Evolutionary conservation across 495 filamentous ascomycete genomes (phyloP).

Genomic region (Aspergillus cavernicola): DNA sequence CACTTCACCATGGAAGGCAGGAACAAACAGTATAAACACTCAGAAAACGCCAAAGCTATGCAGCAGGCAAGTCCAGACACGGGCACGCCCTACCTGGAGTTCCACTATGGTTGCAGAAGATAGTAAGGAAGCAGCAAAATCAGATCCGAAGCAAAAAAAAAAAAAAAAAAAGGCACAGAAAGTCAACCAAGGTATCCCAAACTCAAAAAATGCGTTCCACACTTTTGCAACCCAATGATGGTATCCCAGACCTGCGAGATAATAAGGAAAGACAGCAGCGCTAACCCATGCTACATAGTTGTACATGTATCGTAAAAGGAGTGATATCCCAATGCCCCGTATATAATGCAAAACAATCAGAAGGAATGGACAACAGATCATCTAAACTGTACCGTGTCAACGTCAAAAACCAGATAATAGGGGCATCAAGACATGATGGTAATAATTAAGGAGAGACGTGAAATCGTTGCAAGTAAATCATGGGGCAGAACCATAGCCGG

Average conservation of each 20-base stretch:
- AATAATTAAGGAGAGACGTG: slow-evolving; percentile 40
- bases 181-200: slow-evolving; percentile 12
- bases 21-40: background rate
- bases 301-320: slow-evolving; percentile 40
- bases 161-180: slow-evolving; percentile 1
- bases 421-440: slow-evolving; percentile 40
- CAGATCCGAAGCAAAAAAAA: background rate
- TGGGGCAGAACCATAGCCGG: slow-evolving; percentile 15
- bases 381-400: slow-evolving; percentile 32
- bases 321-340: slow-evolving; percentile 39
- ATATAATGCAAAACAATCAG: slow-evolving; percentile 28
- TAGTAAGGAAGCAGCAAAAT: background rate
- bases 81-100: background rate
- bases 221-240: slow-evolving; percentile 21
- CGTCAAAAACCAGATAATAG: slow-evolving; percentile 15
- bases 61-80: slow-evolving; percentile 1
- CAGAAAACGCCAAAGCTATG: slow-evolving; percentile 17
- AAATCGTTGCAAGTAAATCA: slow-evolving; percentile 32
- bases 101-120: background rate
- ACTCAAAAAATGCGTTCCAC: slow-evolving; percentile 12
- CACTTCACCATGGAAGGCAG: background rate
- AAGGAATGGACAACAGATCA: slow-evolving; percentile 42
- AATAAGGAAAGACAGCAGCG: slow-evolving; percentile 47
- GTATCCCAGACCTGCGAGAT: slow-evolving; percentile 33
- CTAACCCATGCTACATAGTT: slow-evolving; percentile 42